Evolutionary conservation across 1,284 basidiomycete species (phyloP), one percentile per base, ranked within the genome.

Genomic region (Pseudozyma thailandica): DNA sequence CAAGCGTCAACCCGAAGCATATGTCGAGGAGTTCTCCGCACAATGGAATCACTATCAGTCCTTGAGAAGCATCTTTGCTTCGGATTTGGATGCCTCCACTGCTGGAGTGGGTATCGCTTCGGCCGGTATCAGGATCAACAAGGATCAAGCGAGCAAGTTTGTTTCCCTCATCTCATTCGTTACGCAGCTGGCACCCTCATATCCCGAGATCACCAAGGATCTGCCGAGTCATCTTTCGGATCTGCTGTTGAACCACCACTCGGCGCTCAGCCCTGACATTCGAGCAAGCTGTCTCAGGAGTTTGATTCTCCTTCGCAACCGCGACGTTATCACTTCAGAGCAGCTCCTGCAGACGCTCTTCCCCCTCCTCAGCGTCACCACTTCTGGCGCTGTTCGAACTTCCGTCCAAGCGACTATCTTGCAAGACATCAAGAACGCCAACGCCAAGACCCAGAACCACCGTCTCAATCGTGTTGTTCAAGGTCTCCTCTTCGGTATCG

Each of bases 1-100:
- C 83, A 99, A 85, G 84, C 88, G 96, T 55, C 93, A 97, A 82
- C 92, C 95, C 2, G 84, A 86, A 7, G 91, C 89, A 0, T 98
- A 99, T 86, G 91, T 90, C 81, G 94, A 98, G 75, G 96, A 99
- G 79, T 99, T 98, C 80, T 83, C 94, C n/a, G 93, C 94, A 71
- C 96, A 98, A 87, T 98, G 94, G 91, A 93, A 94, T 74, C 94
- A 98, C 83, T 98, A 94, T 85, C 89, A 92, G 76, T 92, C 90
- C 59, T 89, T 92, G 57, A 88, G 92, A 39, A 89, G 92, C 79
- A 91, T 98, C 72, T 92, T 94, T 82, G 87, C 80, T 30, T 75
- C 72, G 38, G 73, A 78, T 20, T 49, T 79, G 4, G 76, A 73
- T 16, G 53, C 56, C 18, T 52, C 50, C 18, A 49, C 44, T 25